phyloP scores from a whole-genome alignment of 2,329 filamentous ascomycete genomes.

The Ophiostoma ulmi region DNA sequence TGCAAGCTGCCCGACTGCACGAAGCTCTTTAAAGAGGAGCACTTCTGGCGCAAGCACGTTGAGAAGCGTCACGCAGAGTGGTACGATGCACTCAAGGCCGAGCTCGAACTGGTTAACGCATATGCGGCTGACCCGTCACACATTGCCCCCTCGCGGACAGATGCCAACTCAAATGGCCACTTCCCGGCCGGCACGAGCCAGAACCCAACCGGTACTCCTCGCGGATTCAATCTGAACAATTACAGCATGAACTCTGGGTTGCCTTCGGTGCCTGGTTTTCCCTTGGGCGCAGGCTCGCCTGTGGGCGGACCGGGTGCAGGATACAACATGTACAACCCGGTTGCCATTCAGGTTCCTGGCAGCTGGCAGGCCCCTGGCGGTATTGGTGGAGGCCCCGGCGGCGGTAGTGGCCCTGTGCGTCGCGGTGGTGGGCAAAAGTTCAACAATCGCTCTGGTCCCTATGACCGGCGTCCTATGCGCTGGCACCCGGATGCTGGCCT shows the following conservation, averaged over 20 bases:
- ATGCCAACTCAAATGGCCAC: conserved; percentile 92
- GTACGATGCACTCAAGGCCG: conserved; percentile 71
- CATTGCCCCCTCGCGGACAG: conserved; percentile 86
- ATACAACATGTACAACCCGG: conserved; percentile 47
- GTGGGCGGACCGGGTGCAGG: conserved; percentile 29
- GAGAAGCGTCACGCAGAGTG: conserved; percentile 93
- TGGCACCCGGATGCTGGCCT: conserved; percentile 41
- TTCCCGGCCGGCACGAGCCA: conserved; percentile 78
- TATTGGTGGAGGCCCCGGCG: conserved; percentile 47
- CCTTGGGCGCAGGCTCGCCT: conserved; percentile 28
- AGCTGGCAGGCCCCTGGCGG: conserved; percentile 42
- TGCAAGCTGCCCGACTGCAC: conserved; percentile 95
- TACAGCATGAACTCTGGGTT: conserved; percentile 57
- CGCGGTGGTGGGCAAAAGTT: conserved; percentile 41
- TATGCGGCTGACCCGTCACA: conserved; percentile 93
- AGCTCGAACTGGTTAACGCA: conserved; percentile 84
- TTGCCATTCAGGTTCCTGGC: conserved; percentile 41
- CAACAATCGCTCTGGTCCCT: conserved; percentile 63
- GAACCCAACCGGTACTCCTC: conserved; percentile 74
- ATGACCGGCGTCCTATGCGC: conserved; percentile 60
- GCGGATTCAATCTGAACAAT: conserved; percentile 81
- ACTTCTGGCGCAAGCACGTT: conserved; percentile 97
- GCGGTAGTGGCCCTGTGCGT: conserved; percentile 34
- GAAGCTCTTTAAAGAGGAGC: conserved; percentile 94
- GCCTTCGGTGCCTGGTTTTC: conserved; percentile 54